These are phyloP conservation scores for Zangia roseola DNA, from an alignment of 768 basidiomycete species.

Conservation along the genomic window DNA sequence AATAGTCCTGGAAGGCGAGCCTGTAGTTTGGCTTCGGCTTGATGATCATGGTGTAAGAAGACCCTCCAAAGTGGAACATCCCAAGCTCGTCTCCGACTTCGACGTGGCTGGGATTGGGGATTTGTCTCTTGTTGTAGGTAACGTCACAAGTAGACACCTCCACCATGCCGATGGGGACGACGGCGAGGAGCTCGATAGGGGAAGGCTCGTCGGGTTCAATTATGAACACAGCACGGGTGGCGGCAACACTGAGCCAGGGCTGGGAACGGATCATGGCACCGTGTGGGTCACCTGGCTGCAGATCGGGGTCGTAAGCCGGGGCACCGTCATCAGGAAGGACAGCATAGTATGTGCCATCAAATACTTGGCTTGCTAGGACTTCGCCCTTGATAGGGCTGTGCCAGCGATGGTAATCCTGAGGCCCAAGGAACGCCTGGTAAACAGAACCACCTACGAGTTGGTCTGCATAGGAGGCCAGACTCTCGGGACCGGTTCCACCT, in stretches of 20 bases:
- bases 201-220: slow-evolving; percentile 48
- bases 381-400: slow-evolving; percentile 51
- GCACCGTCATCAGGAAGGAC: slow-evolving; percentile 14
- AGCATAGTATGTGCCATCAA: slow-evolving; percentile 20
- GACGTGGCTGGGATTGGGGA: not conserved
- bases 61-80: slow-evolving; percentile 63
- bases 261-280: slow-evolving; percentile 31
- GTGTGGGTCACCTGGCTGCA: slow-evolving; percentile 9
- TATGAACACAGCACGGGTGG: slow-evolving; percentile 52
- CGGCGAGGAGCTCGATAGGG: slow-evolving; percentile 50
- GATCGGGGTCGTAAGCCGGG: not conserved
- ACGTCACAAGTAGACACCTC: slow-evolving; percentile 44
- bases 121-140: not conserved
- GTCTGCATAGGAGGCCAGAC: slow-evolving; percentile 25
- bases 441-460: slow-evolving; percentile 49
- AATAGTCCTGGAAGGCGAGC: slow-evolving; percentile 17
- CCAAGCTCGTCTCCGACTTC: slow-evolving; percentile 32
- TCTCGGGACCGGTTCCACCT: slow-evolving; percentile 22
- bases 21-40: not conserved
- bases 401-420: slow-evolving; percentile 59
- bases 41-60: slow-evolving; percentile 45
- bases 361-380: slow-evolving; percentile 35
- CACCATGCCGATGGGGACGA: slow-evolving; percentile 59
- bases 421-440: slow-evolving; percentile 56
- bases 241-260: slow-evolving; percentile 42